Evolutionary conservation across 2,329 filamentous ascomycete genomes (phyloP), one percentile per base, ranked within the genome.

Genomic region (Lojkania enalia): DNA sequence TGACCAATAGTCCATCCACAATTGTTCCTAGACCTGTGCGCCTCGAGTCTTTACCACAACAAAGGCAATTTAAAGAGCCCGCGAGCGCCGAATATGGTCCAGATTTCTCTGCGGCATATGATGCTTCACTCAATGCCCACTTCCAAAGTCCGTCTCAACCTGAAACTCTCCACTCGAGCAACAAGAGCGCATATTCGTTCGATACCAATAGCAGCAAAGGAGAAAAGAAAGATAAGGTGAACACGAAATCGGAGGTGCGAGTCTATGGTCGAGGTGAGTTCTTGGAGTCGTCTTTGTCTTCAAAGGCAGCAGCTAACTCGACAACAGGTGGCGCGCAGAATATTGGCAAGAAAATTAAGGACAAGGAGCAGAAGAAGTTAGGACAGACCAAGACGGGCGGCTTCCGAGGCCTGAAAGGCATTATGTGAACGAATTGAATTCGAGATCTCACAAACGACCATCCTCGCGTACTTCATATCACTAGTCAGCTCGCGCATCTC

Each of bases 261-360:
- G 69, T 80, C 16, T 79, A 77, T 57, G 79, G 79, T 37, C 70
- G 79, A 72, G 79, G 79, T 81, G 55, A 70, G 76, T 71, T 36
- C 15, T 20, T 21, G 15, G 9, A 15, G 27, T 41, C 14, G 35
- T 25, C 16, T 21, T 19, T 31, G 18, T 35, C 15, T 15, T 25
- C 18, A 39, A 53, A 11, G 44, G 54, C 69, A 76, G 29, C 52
- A 44, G 44, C 57, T 67, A 53, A 66, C 35, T 37, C 44, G 36
- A 53, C 45, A 35, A 51, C 52, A 77, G 74, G 73, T 52, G 76
- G 76, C 35, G 76, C 74, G 29, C 80, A 81, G 57, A 78, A 81
- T 55, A 73, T 76, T 48, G 75, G 74, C 20, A 80, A 79, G 61
- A 77, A 80, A 52, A 71, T 74, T 49, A 78, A 77, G 49, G 73